A percentile compares a stretch with the other conserved stretches of the same genome.
Evolutionary conservation across 805 yeast genomes (phyloP).

Genomic region (Ogataea angusta): DNA sequence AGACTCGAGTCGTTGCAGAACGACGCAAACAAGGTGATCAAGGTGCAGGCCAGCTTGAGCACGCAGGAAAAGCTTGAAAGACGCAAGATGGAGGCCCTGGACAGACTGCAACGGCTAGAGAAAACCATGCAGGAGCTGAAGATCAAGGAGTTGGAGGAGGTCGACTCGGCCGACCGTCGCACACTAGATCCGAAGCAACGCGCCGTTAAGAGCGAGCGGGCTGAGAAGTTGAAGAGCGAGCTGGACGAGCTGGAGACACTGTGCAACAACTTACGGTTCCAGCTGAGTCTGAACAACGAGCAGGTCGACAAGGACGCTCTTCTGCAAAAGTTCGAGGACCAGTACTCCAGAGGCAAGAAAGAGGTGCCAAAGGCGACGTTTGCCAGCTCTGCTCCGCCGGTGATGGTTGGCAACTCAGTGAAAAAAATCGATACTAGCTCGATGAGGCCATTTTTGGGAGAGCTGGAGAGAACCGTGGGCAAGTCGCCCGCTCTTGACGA

Average conservation of each 20-base stretch:
- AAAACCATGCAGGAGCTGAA: slow-evolving; percentile 27
- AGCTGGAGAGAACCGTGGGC: slow-evolving; percentile 48
- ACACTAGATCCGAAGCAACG: slow-evolving; percentile 31
- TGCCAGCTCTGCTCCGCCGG: slow-evolving; percentile 21
- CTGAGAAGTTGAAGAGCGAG: slow-evolving; percentile 22
- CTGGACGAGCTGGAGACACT: slow-evolving; percentile 25
- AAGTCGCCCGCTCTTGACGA: slow-evolving; percentile 30
- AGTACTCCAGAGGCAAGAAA: slow-evolving; percentile 29
- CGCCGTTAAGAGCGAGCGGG: slow-evolving; percentile 15
- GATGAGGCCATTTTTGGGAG: slow-evolving; percentile 45
- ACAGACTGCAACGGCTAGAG: slow-evolving; percentile 69
- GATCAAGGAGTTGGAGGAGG: slow-evolving; percentile 17
- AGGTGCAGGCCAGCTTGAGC: slow-evolving; percentile 48
- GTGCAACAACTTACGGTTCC: slow-evolving; percentile 26
- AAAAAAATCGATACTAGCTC: slow-evolving; percentile 18
- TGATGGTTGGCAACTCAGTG: slow-evolving; percentile 11
- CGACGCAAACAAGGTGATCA: slow-evolving; percentile 75
- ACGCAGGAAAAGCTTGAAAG: slow-evolving; percentile 54
- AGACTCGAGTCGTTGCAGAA: slow-evolving; percentile 61
- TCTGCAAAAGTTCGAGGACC: slow-evolving; percentile 26
- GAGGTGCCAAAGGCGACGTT: slow-evolving; percentile 23
- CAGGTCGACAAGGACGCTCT: slow-evolving; percentile 21
- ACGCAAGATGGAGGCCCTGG: slow-evolving; percentile 65
- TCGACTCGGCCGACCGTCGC: slow-evolving; percentile 10
- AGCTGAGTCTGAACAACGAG: slow-evolving; percentile 25